These are phyloP conservation scores for Pseudophaeomoniella oleicola DNA, from an alignment of 2,329 filamentous ascomycete species.

Conservation along the genomic window DNA sequence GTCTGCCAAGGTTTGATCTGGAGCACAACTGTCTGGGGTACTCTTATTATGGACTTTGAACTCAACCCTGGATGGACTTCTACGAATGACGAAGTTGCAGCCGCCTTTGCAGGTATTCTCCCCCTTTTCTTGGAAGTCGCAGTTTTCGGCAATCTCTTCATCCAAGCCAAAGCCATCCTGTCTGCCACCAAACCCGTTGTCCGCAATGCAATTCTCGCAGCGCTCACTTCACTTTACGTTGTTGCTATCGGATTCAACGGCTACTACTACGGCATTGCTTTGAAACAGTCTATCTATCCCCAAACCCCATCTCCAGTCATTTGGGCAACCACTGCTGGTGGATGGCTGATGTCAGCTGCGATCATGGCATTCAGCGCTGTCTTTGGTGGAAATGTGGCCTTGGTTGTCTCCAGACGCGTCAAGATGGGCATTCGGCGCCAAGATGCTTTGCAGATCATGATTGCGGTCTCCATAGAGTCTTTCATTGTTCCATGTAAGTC, in stretches of 20 bases:
- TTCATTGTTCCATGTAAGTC: slow-evolving; percentile 1
- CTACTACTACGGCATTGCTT: neutral
- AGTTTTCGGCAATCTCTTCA: neutral
- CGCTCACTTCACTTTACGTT: neutral
- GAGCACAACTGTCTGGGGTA: neutral
- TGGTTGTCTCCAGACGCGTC: neutral
- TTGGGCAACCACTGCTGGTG: neutral
- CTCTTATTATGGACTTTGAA: neutral
- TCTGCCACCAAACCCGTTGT: neutral
- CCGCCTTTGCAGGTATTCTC: neutral
- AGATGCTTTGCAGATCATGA: neutral
- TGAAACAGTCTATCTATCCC: neutral
- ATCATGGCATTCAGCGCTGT: neutral
- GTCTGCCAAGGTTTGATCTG: neutral
- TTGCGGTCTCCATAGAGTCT: neutral
- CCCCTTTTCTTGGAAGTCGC: neutral
- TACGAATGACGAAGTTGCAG: neutral
- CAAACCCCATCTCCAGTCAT: neutral
- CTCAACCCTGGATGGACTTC: neutral
- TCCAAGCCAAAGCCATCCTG: neutral
- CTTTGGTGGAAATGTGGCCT: neutral
- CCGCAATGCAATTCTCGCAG: neutral
- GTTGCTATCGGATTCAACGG: neutral
- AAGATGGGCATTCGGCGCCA: neutral
- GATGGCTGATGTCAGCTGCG: neutral